These are phyloP conservation scores for Yamagishiella unicocca DNA, from an alignment of 139 green algal genomes.

Conservation along the genomic window DNA sequence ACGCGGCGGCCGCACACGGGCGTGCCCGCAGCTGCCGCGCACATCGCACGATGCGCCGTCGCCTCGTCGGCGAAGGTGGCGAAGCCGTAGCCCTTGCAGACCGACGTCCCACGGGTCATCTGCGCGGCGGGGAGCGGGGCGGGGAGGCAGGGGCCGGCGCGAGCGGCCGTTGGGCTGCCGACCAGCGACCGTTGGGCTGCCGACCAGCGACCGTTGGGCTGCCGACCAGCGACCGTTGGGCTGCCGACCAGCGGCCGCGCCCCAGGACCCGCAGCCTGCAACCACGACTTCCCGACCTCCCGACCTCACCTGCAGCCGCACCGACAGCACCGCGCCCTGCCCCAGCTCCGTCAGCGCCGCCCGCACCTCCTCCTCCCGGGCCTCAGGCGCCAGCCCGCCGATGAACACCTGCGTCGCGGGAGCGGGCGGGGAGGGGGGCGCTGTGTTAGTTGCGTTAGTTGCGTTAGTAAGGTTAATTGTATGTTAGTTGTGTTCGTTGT, in stretches of 20 bases:
- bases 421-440: no score
- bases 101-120: slow-evolving; percentile 28
- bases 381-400: slow-evolving; percentile 28
- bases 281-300: not conserved
- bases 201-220: no score
- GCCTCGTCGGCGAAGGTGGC: slow-evolving; percentile 41
- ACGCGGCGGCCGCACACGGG: not conserved
- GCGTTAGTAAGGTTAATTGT: no score
- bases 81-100: slow-evolving; percentile 51
- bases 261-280: no score
- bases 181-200: no score
- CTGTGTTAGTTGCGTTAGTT: no score
- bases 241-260: no score
- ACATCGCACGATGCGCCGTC: not conserved
- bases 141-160: no score
- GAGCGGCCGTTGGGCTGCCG: no score
- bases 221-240: no score
- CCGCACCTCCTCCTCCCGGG: slow-evolving; percentile 31
- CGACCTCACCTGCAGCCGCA: slow-evolving; percentile 41
- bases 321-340: slow-evolving; percentile 4
- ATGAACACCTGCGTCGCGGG: slow-evolving; percentile 44
- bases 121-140: not conserved
- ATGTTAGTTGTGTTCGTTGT: no score
- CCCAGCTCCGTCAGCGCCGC: slow-evolving; percentile 20
- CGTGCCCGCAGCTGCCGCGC: not conserved